A percentile compares a stretch with the other conserved stretches of the same genome.
These are phyloP conservation scores for Thamnidium elegans DNA, from an alignment of 192 early-diverging fungal species.

Conservation along the genomic window DNA sequence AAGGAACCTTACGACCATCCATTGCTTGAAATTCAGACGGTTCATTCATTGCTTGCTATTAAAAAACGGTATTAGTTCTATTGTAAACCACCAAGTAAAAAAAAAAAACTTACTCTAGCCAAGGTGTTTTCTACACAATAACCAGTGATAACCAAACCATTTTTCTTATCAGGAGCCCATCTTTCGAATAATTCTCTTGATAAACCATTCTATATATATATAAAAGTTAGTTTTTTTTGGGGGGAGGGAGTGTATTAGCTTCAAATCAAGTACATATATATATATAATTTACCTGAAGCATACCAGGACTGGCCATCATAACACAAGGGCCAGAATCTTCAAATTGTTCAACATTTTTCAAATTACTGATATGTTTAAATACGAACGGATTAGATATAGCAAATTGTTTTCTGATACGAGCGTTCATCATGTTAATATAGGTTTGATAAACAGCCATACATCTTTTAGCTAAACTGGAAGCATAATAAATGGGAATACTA, in stretches of 20 bases:
- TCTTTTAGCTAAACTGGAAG: constrained; percentile 90
- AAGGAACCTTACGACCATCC: constrained; percentile 75
- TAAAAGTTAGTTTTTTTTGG: not conserved
- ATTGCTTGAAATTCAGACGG: constrained; percentile 81
- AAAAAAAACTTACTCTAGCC: constrained; percentile 61
- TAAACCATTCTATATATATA: constrained; percentile 67
- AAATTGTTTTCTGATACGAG: constrained; percentile 86
- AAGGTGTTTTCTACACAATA: constrained; percentile 97
- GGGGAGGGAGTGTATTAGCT: not conserved
- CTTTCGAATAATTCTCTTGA: constrained; percentile 93
- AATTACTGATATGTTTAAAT: constrained; percentile 92
- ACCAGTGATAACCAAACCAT: constrained; percentile 93
- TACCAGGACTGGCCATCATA: constrained; percentile 97
- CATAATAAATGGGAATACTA: constrained; percentile 92
- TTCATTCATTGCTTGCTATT: constrained; percentile 67
- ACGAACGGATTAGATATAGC: constrained; percentile 89
- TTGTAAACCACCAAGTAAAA: too few relatives aligned
- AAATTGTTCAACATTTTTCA: constrained; percentile 82
- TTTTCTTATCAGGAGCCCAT: constrained; percentile 90
- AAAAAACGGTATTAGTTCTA: not conserved
- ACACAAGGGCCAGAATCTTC: constrained; percentile 97
- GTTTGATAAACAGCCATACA: constrained; percentile 97
- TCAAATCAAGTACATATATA: not conserved
- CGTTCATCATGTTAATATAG: constrained; percentile 98
- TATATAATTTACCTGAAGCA: constrained; percentile 72